Evolutionary conservation across 208 protist genomes (phyloP).

Genomic region (Trypanosoma avium): DNA sequence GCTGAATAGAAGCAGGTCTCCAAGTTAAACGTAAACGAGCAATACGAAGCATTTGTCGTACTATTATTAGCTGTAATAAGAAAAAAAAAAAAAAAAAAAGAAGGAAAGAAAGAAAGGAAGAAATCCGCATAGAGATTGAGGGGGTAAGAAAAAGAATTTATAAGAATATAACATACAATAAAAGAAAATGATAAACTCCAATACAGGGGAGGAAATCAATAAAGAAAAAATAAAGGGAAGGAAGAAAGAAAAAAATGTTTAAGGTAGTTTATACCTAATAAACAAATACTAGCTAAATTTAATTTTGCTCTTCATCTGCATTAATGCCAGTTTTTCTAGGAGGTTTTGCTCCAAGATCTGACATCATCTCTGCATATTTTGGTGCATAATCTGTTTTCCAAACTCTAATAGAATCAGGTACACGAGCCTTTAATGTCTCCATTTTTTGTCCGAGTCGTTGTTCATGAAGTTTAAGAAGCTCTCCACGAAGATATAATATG

Average conservation of each 20-base stretch:
- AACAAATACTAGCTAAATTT: too few species aligned
- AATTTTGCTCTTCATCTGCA: too few species aligned
- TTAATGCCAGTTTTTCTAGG: not conserved
- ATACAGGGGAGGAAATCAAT: too few species aligned
- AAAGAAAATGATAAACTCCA: not conserved
- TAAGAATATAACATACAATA: conserved; percentile 13
- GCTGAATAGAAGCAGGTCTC: conserved; percentile 44
- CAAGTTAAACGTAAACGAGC: conserved; percentile 20
- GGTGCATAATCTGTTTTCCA: conserved; percentile 86
- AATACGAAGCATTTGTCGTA: conserved; percentile 20
- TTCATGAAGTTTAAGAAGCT: conserved; percentile 82
- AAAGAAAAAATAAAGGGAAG: not conserved
- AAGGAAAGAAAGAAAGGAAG: conserved; percentile 2
- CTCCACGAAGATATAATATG: conserved; percentile 79
- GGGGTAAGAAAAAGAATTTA: not conserved
- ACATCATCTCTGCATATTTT: conserved; percentile 86
- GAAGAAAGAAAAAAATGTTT: not conserved
- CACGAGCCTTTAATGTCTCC: conserved; percentile 72
- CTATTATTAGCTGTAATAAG: not conserved
- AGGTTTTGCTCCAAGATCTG: conserved; percentile 46
- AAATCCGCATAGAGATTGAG: too few species aligned
- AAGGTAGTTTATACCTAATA: too few species aligned
- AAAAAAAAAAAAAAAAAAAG: conserved; percentile 21
- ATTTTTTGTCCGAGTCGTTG: conserved; percentile 60
- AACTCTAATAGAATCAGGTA: conserved; percentile 64